A percentile compares a stretch with the other conserved stretches of the same genome.
These are phyloP conservation scores for Suillus weaverae DNA, from an alignment of 768 basidiomycete species.

Conservation along the genomic window DNA sequence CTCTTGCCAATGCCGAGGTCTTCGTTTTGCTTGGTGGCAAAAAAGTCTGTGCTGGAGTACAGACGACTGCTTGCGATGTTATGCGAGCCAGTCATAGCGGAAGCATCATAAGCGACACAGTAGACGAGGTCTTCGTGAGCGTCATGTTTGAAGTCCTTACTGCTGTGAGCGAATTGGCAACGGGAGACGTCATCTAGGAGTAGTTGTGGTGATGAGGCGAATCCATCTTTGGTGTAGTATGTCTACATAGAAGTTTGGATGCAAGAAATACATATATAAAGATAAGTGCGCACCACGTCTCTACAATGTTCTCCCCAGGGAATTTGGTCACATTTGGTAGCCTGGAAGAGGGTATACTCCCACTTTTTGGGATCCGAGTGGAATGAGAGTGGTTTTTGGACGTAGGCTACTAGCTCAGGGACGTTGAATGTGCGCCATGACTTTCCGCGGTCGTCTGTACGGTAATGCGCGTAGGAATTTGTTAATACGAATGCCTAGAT, in stretches of 20 bases:
- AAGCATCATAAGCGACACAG: slow-evolving; percentile 84
- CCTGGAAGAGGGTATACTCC: slow-evolving; percentile 79
- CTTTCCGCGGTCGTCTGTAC: slow-evolving; percentile 83
- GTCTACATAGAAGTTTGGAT: slow-evolving; percentile 50
- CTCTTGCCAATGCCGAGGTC: slow-evolving; percentile 87
- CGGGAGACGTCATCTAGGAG: slow-evolving; percentile 71
- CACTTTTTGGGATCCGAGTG: slow-evolving; percentile 74
- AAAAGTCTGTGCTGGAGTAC: slow-evolving; percentile 86
- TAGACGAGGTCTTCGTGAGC: slow-evolving; percentile 77
- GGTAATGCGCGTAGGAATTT: slow-evolving; percentile 70
- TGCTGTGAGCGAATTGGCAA: slow-evolving; percentile 90
- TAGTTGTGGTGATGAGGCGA: slow-evolving; percentile 54
- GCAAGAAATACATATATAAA: slow-evolving; percentile 1
- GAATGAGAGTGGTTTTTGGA: slow-evolving; percentile 75
- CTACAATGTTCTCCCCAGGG: slow-evolving; percentile 62
- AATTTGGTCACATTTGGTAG: slow-evolving; percentile 55
- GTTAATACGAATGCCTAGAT: slow-evolving; percentile 85
- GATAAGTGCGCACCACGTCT: slow-evolving; percentile 56
- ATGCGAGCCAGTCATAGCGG: slow-evolving; percentile 41
- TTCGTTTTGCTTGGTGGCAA: slow-evolving; percentile 62
- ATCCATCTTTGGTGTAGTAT: slow-evolving; percentile 85
- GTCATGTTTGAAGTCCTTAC: slow-evolving; percentile 75
- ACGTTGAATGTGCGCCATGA: slow-evolving; percentile 84
- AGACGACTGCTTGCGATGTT: slow-evolving; percentile 62
- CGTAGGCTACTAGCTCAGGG: slow-evolving; percentile 46